Base-by-base conservation (phyloP, 2,329 filamentous ascomycete genomes). In the Thielaviopsis punctulata region DNA sequence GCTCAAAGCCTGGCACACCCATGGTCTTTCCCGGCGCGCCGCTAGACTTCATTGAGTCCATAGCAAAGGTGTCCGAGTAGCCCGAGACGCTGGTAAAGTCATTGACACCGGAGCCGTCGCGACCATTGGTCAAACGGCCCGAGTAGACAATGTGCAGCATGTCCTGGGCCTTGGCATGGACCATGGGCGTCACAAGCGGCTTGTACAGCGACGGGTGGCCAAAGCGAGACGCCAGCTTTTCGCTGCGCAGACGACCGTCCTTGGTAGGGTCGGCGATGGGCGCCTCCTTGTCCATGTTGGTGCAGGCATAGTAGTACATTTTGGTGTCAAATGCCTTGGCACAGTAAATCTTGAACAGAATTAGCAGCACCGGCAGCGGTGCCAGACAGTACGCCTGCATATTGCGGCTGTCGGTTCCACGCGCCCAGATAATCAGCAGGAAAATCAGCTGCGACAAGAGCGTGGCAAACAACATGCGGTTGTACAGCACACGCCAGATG, bases 141-240 rank as follows among this genome's bases (percentile, higher is more conserved):
- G 80, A 80, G 64, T 95, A 95, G 48, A 98, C 75, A 44, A 84
- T 79, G n/a, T 83, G 82, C 9, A 98, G 74, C 41, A 92, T 75
- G 55, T 92, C 88, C 60, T 92, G 86, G 2, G 87, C 86, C 66
- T 85, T 94, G 51, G 86, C 84, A 60, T 93, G 84, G 3, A 96
- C 90, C 89, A 96, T 95, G 2, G 90, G 90, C 0, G 88, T 94
- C 59, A 90, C 89, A 19, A 96, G 73, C 3, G 85, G 83, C 65
- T 84, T 85, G 70, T 92, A 95, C 15, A 96, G 73, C 4, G 86
- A 88, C 1, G 90, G 92, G 63, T 98, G 87, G 1, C 88, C 89
- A 62, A 95, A 98, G 23, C 85, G 77, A 22, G 79, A 80, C 55
- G 77, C 83, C 52, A 88, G 76, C 60, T 77, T 83, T 64, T 83